A percentile compares a stretch with the other conserved stretches of the same genome.
These are phyloP conservation scores for Fagopyrum esculentum DNA, from an alignment of 148 eudicot genomes.

Conservation along the genomic window DNA sequence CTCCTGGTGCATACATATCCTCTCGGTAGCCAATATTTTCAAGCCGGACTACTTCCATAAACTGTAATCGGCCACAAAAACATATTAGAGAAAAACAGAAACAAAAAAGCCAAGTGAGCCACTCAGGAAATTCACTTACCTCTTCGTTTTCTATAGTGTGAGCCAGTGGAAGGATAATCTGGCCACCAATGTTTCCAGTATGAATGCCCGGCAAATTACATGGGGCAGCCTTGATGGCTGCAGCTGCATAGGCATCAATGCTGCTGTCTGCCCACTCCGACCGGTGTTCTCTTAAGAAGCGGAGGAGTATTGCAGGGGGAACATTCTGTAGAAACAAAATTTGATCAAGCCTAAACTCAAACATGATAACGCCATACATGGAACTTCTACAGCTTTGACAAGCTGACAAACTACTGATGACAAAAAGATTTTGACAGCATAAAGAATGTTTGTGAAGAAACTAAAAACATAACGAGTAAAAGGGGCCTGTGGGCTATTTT, in stretches of 20 bases:
- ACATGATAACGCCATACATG: neutral
- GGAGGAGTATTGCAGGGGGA: constrained; percentile 64
- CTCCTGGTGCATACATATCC: constrained; percentile 68
- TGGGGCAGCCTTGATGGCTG: constrained; percentile 67
- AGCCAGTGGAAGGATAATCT: constrained; percentile 86
- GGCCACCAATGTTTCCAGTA: constrained; percentile 50
- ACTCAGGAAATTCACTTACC: constrained; percentile 26
- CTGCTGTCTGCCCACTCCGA: constrained; percentile 96
- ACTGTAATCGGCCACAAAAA: constrained; percentile 29
- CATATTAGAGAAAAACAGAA: neutral
- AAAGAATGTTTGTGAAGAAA: neutral
- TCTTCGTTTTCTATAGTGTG: constrained; percentile 90
- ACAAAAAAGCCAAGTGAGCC: too few species aligned
- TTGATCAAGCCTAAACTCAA: too few species aligned
- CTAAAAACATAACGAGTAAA: too few species aligned
- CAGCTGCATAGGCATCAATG: constrained; percentile 77
- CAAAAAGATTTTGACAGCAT: neutral
- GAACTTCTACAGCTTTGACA: neutral
- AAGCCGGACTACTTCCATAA: constrained; percentile 81
- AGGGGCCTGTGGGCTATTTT: too few species aligned
- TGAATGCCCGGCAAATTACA: constrained; percentile 1
- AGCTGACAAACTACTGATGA: neutral
- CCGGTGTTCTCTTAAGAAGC: constrained; percentile 79
- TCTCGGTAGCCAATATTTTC: constrained; percentile 69
- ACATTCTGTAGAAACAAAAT: constrained; percentile 17